Evolutionary conservation across 2,329 filamentous ascomycete genomes (phyloP).

Genomic region (Fusarium musae): DNA sequence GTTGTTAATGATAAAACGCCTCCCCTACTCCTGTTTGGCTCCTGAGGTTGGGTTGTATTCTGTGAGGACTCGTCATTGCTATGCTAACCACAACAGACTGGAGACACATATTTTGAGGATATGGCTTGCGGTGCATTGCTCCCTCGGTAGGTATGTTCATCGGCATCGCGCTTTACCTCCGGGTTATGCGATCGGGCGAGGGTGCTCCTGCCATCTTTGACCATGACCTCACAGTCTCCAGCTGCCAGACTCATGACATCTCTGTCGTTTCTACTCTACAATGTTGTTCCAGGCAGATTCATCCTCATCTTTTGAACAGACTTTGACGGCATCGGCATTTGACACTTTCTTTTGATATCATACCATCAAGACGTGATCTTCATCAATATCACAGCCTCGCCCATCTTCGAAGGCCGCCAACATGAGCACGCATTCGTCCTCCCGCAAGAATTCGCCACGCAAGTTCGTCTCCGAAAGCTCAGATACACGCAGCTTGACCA

Average conservation of each 20-base stretch:
- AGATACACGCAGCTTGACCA: conserved; percentile 1
- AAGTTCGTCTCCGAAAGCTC: conserved; percentile 15
- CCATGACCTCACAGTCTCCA: background rate
- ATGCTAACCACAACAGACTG: background rate
- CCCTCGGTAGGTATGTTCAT: background rate
- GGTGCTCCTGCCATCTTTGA: background rate
- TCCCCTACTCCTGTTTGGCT: background rate
- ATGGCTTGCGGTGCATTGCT: background rate
- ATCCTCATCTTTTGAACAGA: conserved; percentile 32
- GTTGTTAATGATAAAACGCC: conserved; percentile 6
- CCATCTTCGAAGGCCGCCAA: background rate
- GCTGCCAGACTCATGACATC: background rate
- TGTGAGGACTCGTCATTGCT: background rate
- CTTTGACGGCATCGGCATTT: conserved; percentile 26
- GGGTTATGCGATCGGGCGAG: background rate
- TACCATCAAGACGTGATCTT: background rate
- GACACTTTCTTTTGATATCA: conserved; percentile 10
- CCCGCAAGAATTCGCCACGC: conserved; percentile 9
- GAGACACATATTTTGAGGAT: background rate
- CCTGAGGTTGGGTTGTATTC: too few relatives aligned
- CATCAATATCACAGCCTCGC: conserved; percentile 1
- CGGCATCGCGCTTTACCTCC: background rate
- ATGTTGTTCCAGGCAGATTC: background rate
- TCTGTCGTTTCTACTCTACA: background rate
- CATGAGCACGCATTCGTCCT: conserved; percentile 24